phyloP scores from a whole-genome alignment of 2,329 filamentous ascomycete genomes.

The Dothideomycetes sp. region DNA sequence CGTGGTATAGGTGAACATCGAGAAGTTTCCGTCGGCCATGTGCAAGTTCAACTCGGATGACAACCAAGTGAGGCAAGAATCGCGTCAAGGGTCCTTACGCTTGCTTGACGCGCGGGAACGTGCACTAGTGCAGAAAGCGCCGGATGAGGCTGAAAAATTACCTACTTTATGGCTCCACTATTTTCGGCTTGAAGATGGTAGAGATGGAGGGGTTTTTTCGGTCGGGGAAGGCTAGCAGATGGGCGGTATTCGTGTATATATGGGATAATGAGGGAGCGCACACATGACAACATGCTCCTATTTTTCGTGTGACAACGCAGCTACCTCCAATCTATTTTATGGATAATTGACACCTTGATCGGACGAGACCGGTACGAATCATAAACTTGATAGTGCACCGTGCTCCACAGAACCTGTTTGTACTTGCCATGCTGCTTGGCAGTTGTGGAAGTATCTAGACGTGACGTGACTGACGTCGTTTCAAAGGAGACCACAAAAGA shows the following conservation, averaged over 20 bases:
- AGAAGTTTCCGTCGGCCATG: constrained; percentile 6
- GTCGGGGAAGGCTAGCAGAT: too few relatives aligned
- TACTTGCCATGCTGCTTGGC: neutral
- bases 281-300: too few relatives aligned
- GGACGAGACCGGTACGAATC: neutral
- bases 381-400: neutral
- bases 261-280: too few relatives aligned
- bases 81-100: neutral
- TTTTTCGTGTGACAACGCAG: too few relatives aligned
- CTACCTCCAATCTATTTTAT: too few relatives aligned
- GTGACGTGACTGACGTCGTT: neutral
- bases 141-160: too few relatives aligned
- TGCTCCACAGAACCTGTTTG: neutral
- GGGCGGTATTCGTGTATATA: too few relatives aligned
- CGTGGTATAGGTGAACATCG: constrained; percentile 3
- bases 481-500: too few relatives aligned
- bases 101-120: neutral
- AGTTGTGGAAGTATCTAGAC: neutral
- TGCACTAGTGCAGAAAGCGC: neutral
- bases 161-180: too few relatives aligned
- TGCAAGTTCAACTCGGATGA: neutral
- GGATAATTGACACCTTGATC: too few relatives aligned
- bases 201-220: too few relatives aligned
- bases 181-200: too few relatives aligned
- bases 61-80: neutral